phyloP scores from a whole-genome alignment of 1,284 basidiomycete genomes.

The Heterobasidion annosum region DNA sequence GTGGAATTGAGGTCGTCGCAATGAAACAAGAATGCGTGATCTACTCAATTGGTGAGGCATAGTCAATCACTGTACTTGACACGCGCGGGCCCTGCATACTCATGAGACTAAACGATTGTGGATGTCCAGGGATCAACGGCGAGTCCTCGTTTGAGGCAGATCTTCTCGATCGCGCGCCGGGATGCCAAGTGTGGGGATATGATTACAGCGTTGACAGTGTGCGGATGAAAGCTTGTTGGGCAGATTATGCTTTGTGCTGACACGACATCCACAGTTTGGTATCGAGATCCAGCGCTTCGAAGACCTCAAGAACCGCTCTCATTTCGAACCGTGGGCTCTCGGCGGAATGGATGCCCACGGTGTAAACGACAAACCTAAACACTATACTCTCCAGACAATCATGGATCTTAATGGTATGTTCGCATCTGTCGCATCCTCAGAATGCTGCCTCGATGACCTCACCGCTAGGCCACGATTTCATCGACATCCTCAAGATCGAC shows the following conservation, averaged over 20 bases:
- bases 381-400: conserved; percentile 35
- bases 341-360: conserved; percentile 26
- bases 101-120: background rate
- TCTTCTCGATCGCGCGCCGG: conserved; percentile 28
- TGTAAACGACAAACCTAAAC: conserved; percentile 25
- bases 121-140: conserved; percentile 12
- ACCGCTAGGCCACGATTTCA: conserved; percentile 22
- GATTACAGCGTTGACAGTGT: conserved; percentile 34
- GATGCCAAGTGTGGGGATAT: conserved; percentile 40
- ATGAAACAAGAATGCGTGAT: conserved; percentile 48
- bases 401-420: conserved; percentile 34
- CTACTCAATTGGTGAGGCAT: conserved; percentile 39
- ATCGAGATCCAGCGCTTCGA: background rate
- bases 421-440: background rate
- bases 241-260: background rate
- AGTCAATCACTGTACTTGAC: background rate
- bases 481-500: conserved; percentile 37
- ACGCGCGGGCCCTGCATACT: background rate
- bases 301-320: conserved; percentile 18
- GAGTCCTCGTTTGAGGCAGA: conserved; percentile 41
- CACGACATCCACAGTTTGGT: background rate
- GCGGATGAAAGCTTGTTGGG: background rate
- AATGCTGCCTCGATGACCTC: background rate
- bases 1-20: conserved; percentile 45
- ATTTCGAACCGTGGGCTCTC: conserved; percentile 37